These are phyloP conservation scores for Malassezia arunalokei DNA, from an alignment of 1,284 basidiomycete genomes.

Conservation along the genomic window DNA sequence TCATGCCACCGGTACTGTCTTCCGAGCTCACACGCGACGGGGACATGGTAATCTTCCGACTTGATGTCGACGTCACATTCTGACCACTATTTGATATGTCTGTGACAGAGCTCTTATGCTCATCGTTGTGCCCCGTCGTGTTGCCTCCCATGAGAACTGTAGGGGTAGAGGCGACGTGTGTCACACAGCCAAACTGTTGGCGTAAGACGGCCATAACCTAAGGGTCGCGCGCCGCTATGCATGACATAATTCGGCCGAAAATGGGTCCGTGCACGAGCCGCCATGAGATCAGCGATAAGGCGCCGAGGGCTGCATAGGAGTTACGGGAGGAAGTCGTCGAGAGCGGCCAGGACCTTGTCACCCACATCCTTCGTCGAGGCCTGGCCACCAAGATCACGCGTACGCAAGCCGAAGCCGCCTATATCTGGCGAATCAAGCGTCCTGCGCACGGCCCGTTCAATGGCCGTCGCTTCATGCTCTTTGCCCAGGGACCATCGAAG, in stretches of 20 bases:
- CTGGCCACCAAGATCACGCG: conserved; percentile 75
- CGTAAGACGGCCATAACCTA: no score
- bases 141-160: no score
- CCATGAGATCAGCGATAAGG: no score
- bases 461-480: conserved; percentile 60
- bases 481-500: conserved; percentile 85
- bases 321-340: conserved; percentile 61
- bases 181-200: no score
- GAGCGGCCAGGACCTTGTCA: conserved; percentile 65
- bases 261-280: no score
- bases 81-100: neutral
- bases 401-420: conserved; percentile 70
- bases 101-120: no score
- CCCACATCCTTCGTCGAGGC: conserved; percentile 68
- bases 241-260: no score
- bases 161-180: no score
- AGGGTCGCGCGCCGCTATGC: no score
- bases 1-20: neutral
- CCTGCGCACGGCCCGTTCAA: conserved; percentile 77
- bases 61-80: neutral
- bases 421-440: conserved; percentile 62
- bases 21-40: neutral
- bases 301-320: no score
- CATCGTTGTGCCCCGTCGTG: no score
- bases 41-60: neutral